Conservation (phyloP, 2,329 filamentous ascomycete species). For the Alternaria ethzedia region DNA sequence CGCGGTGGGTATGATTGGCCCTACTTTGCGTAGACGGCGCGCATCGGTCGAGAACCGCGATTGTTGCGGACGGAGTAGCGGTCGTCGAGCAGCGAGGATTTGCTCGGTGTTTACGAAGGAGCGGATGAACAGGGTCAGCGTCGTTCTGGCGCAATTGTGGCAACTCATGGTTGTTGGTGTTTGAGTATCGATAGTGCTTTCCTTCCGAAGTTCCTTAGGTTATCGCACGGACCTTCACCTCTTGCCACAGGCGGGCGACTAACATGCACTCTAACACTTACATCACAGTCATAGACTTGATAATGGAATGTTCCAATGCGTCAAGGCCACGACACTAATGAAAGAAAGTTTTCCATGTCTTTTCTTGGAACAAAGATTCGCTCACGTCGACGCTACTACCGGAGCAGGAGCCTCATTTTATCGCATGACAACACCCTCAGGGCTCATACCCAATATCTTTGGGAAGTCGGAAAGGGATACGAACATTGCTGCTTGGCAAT, state of each 20-base stretch:
- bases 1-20: background rate
- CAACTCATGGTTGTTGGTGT: slow-evolving; percentile 34
- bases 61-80: slow-evolving; percentile 5
- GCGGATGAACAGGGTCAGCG: slow-evolving; percentile 30
- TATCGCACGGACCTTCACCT: slow-evolving; percentile 20
- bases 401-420: background rate
- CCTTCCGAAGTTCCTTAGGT: slow-evolving; percentile 12
- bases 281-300: background rate
- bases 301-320: background rate
- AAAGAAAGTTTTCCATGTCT: accelerated
- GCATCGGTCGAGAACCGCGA: slow-evolving; percentile 24
- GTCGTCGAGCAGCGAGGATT: slow-evolving; percentile 5
- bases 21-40: slow-evolving; percentile 3
- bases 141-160: slow-evolving; percentile 29
- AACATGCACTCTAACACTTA: background rate
- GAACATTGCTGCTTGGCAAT: background rate
- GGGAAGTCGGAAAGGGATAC: background rate
- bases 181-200: background rate
- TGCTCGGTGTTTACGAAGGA: slow-evolving; percentile 16
- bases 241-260: background rate
- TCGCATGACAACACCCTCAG: background rate
- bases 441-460: background rate
- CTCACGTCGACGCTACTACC: background rate
- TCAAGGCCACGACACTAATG: background rate
- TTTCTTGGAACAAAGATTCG: background rate